Evolutionary conservation across 768 basidiomycete genomes (phyloP), one percentile per base, ranked within the genome.

Genomic region (Galerina marginata): DNA sequence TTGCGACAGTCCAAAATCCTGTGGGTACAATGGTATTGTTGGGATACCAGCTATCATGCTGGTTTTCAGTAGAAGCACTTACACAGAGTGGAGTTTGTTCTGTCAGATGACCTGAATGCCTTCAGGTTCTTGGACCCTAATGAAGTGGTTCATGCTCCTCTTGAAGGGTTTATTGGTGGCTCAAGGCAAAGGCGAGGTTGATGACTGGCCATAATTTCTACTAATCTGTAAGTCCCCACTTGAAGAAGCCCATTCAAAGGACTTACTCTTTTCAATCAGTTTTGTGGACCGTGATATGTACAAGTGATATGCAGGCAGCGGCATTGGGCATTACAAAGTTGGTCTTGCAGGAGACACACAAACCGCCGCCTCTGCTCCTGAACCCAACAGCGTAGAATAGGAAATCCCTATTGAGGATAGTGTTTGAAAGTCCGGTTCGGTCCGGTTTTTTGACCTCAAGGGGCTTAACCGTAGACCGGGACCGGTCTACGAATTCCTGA

Each of bases 61-160:
- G n/a, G 52, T 42, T 12, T 45, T 29, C 2, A 56, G 69, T 12
- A 53, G 63, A 36, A 66, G 1, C 40, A 51, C 2, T 65, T 78
- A 4, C 74, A 75, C 5, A 70, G 68, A 37, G 49, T 77, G 6
- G 68, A 69, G 1, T 78, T 73, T 51, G 61, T 77, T 11, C 67
- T 74, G 0, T 62, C 69, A 14, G 53, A 51, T 9, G 72, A 74
- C 33, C 61, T 61, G 4, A 53, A 59, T 14, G 71, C 75, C 0
- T 79, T 78, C 59, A 73, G 78, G 3, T 79, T 79, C 48, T 45
- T 79, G 3, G 72, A 77, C 58, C 77, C 77, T 1, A n/a, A 36
- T 0, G 56, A 60, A 2, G 68, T 74, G 4, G 62, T 77, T 14
- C 69, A 65, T 4, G 66, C 57, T 4, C 7, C 29, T 1, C 29